Percentiles rank a stretch among this genome's conserved stretches.
phyloP scores from a whole-genome alignment of 768 basidiomycete genomes.

The Polyporus arcularius region DNA sequence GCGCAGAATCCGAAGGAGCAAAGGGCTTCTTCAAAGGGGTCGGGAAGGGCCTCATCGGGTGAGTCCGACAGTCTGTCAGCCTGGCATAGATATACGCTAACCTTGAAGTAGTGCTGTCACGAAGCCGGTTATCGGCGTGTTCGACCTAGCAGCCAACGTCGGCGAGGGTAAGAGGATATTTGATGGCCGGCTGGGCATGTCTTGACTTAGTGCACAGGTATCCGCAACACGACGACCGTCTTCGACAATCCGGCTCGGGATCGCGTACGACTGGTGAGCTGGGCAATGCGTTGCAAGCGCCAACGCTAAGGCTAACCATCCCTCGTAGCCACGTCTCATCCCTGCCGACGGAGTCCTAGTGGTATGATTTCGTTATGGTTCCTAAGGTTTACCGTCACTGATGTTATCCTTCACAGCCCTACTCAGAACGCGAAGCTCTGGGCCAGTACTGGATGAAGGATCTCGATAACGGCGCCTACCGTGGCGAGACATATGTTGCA shows the following conservation, averaged over 20 bases:
- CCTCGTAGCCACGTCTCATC: constrained; percentile 73
- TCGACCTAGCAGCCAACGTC: constrained; percentile 93
- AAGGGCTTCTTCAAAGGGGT: constrained; percentile 98
- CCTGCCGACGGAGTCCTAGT: constrained; percentile 85
- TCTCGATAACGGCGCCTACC: constrained; percentile 84
- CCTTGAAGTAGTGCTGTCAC: constrained; percentile 70
- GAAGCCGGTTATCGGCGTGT: constrained; percentile 95
- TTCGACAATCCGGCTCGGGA: constrained; percentile 92
- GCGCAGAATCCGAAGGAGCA: constrained; percentile 92
- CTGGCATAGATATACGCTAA: constrained; percentile 8
- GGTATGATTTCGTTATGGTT: constrained; percentile 46
- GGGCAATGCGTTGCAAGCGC: no score
- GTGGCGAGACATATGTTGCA: constrained; percentile 85
- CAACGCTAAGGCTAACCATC: neutral
- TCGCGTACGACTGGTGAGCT: constrained; percentile 72
- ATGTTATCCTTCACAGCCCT: constrained; percentile 56
- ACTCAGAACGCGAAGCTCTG: constrained; percentile 83
- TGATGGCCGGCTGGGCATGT: neutral
- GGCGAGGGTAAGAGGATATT: constrained; percentile 66
- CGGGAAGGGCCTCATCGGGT: constrained; percentile 96
- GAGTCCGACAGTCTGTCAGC: constrained; percentile 12
- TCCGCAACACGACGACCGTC: constrained; percentile 97
- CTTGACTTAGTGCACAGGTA: constrained; percentile 51
- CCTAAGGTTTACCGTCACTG: neutral
- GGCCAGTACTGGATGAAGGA: constrained; percentile 99